phyloP scores from a whole-genome alignment of 2,329 filamentous ascomycete genomes.

The Colletotrichum musae region DNA sequence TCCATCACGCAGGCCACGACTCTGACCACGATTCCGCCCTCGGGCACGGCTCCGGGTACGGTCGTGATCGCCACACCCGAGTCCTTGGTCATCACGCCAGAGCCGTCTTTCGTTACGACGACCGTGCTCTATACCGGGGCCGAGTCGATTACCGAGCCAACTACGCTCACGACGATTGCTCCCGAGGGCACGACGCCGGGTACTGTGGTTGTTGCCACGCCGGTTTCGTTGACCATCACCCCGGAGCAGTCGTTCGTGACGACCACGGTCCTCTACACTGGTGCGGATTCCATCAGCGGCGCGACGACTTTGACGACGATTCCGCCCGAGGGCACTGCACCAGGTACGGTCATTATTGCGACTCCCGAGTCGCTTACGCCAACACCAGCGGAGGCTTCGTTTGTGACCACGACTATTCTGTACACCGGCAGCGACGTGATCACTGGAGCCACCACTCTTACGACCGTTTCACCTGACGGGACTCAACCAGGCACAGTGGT shows the following conservation, averaged over 20 bases:
- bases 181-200: constrained; percentile 11
- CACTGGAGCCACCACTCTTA: neutral
- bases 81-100: neutral
- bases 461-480: neutral
- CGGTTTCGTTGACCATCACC: neutral
- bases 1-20: neutral
- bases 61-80: constrained; percentile 10
- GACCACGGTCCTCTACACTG: constrained; percentile 7
- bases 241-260: constrained; percentile 1
- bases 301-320: constrained; percentile 23
- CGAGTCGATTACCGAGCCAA: neutral
- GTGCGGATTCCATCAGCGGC: constrained; percentile 22
- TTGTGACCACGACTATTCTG: neutral
- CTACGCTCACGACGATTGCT: constrained; percentile 9
- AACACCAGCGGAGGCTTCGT: neutral
- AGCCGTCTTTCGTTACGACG: neutral
- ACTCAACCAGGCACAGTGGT: neutral
- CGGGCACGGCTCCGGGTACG: constrained; percentile 27
- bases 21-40: constrained; percentile 25
- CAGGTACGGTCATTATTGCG: constrained; percentile 32
- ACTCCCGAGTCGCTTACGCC: neutral
- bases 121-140: neutral
- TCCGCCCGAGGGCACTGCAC: constrained; percentile 4
- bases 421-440: constrained; percentile 5
- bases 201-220: neutral